Conservation (phyloP, 371 early-diverging fungal species). For the Homolaphlyctis polyrhiza region DNA sequence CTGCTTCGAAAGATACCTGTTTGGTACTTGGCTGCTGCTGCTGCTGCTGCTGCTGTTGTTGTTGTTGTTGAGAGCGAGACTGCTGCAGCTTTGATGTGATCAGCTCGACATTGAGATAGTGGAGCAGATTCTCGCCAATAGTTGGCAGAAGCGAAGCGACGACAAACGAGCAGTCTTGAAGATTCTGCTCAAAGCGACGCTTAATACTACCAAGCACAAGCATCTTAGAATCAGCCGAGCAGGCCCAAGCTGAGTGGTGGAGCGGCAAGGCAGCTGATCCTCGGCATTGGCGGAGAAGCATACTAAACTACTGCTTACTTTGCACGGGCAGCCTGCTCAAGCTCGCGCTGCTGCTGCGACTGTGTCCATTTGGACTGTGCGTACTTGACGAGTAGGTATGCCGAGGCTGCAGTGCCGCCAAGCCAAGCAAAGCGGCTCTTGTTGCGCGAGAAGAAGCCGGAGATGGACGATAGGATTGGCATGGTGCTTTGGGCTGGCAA, state of each 20-base stretch:
- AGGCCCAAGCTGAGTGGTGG: too few species aligned
- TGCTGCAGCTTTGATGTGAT: slow-evolving; percentile 65
- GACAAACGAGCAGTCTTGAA: slow-evolving; percentile 82
- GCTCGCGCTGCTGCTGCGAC: slow-evolving; percentile 55
- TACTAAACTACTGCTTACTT: slow-evolving; percentile 56
- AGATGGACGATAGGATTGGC: neutral
- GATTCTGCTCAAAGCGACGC: slow-evolving; percentile 89
- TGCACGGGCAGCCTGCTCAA: slow-evolving; percentile 67
- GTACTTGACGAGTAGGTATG: slow-evolving; percentile 69
- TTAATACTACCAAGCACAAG: slow-evolving; percentile 67
- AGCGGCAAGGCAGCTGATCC: too few species aligned
- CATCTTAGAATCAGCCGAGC: too few species aligned
- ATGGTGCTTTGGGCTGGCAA: too few species aligned
- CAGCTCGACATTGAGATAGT: slow-evolving; percentile 73
- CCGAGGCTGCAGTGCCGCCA: slow-evolving; percentile 65
- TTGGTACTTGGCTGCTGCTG: neutral
- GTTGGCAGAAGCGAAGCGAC: slow-evolving; percentile 74
- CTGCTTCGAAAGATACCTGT: neutral
- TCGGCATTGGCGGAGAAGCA: neutral
- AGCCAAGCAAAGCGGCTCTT: slow-evolving; percentile 21
- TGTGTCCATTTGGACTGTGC: slow-evolving; percentile 67
- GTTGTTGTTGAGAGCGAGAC: slow-evolving; percentile 19
- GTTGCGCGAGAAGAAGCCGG: slow-evolving; percentile 14
- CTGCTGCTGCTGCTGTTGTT: too few species aligned
- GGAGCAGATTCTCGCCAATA: slow-evolving; percentile 68